Base-by-base conservation (phyloP, 2,329 filamentous ascomycete genomes). In the Gremmenia infestans region DNA sequence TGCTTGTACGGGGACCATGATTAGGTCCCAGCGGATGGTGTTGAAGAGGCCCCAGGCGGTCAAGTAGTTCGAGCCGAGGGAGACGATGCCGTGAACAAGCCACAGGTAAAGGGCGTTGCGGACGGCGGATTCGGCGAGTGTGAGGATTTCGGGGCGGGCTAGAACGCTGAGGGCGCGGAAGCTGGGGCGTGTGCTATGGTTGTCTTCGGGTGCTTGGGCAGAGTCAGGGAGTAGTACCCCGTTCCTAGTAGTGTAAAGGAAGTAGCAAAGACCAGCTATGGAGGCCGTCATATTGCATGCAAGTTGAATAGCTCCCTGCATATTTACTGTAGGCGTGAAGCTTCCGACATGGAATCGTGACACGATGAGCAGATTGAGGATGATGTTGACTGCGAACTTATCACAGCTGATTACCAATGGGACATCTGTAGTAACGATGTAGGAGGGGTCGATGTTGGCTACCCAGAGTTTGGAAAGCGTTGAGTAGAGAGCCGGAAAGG, bases 1-100 rank as follows among this genome's bases (percentile, higher is more conserved):
- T 0, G 85, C 78, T 58, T 83, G 79, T 0, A 90, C 83, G 0
- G 86, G 86, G 0, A 89, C 85, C 86, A 90, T 91, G 32, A 90
- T 73, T 0, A 90, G 73, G 0, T 86, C 87, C 86, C 86, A 89
- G 14, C 86, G 78, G 43, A 90, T 89, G 0, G 85, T 89, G 54
- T 81, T 87, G 72, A 91, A 91, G 9, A 89, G 75, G 1, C 85
- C 83, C 86, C 86, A 91, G 0, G 86, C 85, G 0, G 86, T 89
- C 0, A 85, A 82, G 67, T 90, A 90, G 6, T 81, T 78, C 0
- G 73, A 70, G 0, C 86, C 85, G 56, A 90, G 74, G 0, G 78
- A 72, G 0, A 90, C 78, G 17, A 91, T 86, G 4, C 78, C 81
- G 52, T 73, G 78, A 0, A 90, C 78, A 0, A 90, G 74, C 86